A percentile compares a stretch with the other conserved stretches of the same genome.
Evolutionary conservation across 176 grass and related monocot genomes (phyloP).

Genomic region (Avena eriantha): DNA sequence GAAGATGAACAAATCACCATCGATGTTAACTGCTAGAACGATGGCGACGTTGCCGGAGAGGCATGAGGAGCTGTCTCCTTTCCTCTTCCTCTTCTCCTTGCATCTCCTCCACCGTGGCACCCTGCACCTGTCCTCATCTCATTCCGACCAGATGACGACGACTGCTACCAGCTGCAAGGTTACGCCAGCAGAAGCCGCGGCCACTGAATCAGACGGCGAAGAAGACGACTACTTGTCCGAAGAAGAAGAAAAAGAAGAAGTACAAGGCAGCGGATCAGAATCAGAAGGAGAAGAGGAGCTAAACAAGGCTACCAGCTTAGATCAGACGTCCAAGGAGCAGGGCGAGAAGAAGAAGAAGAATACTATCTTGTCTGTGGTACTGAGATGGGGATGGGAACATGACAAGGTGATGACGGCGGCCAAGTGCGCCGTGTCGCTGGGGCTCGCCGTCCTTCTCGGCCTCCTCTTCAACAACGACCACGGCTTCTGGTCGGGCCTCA

Average conservation of each 20-base stretch:
- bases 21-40: not conserved
- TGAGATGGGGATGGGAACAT: not conserved
- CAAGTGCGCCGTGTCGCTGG: slow-evolving; percentile 66
- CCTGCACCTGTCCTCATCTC: not conserved
- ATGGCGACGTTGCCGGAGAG: slow-evolving; percentile 7
- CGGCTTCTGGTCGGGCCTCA: slow-evolving; percentile 82
- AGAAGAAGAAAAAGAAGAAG: slow-evolving; percentile 11
- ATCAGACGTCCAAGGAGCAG: not conserved
- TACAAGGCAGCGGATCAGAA: not conserved
- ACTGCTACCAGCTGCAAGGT: not conserved
- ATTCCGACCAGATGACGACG: not conserved
- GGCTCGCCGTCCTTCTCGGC: slow-evolving; percentile 73
- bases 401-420: slow-evolving; percentile 40
- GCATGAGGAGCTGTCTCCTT: slow-evolving; percentile 45
- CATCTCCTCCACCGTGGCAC: slow-evolving; percentile 41
- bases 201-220: not conserved
- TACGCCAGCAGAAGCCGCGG: not conserved
- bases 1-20: not conserved
- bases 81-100: slow-evolving; percentile 76
- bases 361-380: slow-evolving; percentile 30
- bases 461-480: slow-evolving; percentile 73
- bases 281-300: slow-evolving; percentile 35
- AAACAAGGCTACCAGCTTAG: not conserved
- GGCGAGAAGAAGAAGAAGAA: not conserved
- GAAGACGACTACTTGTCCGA: not conserved